These are phyloP conservation scores for Aspergillus sp. DNA, from an alignment of 2,329 filamentous ascomycete genomes.

Conservation along the genomic window DNA sequence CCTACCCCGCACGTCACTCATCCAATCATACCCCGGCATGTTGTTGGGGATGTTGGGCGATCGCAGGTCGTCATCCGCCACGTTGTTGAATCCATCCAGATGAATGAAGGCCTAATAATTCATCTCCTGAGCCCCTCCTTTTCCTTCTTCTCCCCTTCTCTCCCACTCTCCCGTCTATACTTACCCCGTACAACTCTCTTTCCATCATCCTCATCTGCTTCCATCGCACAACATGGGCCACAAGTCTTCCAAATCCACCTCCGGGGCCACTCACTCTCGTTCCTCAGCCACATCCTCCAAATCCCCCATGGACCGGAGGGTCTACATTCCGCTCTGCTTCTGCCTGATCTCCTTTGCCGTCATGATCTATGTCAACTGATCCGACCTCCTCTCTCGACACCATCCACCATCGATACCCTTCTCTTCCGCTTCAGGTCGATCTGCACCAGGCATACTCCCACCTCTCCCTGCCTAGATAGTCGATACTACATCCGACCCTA, in stretches of 20 bases:
- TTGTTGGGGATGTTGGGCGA: slow-evolving; percentile 11
- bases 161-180: slow-evolving; percentile 3
- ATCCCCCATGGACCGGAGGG: slow-evolving; percentile 33
- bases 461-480: no score
- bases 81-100: slow-evolving; percentile 2
- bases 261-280: slow-evolving; percentile 12
- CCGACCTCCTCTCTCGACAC: not conserved
- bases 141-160: slow-evolving; percentile 4
- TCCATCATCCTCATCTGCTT: no score
- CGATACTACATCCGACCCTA: no score
- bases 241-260: slow-evolving; percentile 13
- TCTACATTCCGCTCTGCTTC: slow-evolving; percentile 37
- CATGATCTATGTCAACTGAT: slow-evolving; percentile 34
- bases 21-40: not conserved
- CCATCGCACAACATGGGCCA: slow-evolving; percentile 14
- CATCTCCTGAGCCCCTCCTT: slow-evolving; percentile 3
- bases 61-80: slow-evolving; percentile 4
- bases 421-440: no score
- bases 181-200: no score
- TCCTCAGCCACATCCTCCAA: slow-evolving; percentile 9
- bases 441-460: no score
- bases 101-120: not conserved
- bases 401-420: no score
- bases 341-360: slow-evolving; percentile 39
- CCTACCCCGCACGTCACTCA: not conserved